Evolutionary conservation across 2,329 filamentous ascomycete genomes (phyloP).

Genomic region (Fusarium metavorans): DNA sequence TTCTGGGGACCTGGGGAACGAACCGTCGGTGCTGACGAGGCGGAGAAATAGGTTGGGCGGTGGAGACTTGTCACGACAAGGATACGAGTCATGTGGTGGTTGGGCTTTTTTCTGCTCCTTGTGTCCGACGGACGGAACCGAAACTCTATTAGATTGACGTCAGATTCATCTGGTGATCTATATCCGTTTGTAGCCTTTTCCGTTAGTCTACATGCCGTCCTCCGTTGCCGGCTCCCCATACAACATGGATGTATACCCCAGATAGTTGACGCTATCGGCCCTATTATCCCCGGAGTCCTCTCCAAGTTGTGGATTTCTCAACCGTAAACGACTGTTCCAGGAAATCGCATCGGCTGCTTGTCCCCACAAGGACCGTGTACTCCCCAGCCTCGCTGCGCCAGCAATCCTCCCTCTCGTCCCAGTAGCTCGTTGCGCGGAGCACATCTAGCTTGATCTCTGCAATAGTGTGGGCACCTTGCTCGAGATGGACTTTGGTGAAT

Average conservation of each 20-base stretch:
- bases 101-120: background rate
- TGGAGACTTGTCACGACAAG: background rate
- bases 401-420: slow-evolving; percentile 53
- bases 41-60: slow-evolving; percentile 9
- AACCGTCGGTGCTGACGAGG: background rate
- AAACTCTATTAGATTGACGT: background rate
- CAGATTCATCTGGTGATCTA: background rate
- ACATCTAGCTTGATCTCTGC: slow-evolving; percentile 48
- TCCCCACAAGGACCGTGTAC: slow-evolving; percentile 54
- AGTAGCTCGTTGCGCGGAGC: slow-evolving; percentile 44
- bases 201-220: background rate
- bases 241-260: background rate
- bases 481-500: slow-evolving; percentile 56
- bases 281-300: slow-evolving; percentile 17
- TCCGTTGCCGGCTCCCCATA: background rate
- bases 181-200: background rate
- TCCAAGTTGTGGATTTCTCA: slow-evolving; percentile 27
- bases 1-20: background rate
- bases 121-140: background rate
- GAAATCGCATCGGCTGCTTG: slow-evolving; percentile 43
- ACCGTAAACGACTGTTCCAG: slow-evolving; percentile 27
- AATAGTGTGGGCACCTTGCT: slow-evolving; percentile 49
- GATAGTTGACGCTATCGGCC: background rate
- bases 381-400: slow-evolving; percentile 54
- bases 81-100: background rate